Percentiles rank a stretch among this genome's conserved stretches.
Conservation (phyloP, 495 filamentous ascomycete species). For the Pyrenula massariospora region DNA sequence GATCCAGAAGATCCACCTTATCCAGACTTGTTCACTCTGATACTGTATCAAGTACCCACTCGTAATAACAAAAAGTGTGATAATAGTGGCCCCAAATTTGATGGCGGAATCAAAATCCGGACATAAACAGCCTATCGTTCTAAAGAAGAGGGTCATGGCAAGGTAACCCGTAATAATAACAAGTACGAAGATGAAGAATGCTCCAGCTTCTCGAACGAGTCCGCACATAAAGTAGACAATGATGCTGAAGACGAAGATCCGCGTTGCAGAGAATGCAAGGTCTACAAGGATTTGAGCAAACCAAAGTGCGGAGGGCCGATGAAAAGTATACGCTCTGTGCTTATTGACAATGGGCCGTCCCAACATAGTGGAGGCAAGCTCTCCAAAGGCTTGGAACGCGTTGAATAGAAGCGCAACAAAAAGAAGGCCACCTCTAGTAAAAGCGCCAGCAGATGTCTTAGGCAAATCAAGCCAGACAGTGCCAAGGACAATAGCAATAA, state of each 20-base stretch:
- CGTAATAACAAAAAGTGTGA: constrained; percentile 69
- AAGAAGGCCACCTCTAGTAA: constrained; percentile 64
- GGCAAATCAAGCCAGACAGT: constrained; percentile 65
- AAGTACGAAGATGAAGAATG: constrained; percentile 71
- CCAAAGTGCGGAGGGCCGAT: constrained; percentile 67
- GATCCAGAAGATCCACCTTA: constrained; percentile 73
- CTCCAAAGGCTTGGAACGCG: constrained; percentile 66
- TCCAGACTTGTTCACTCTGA: constrained; percentile 56
- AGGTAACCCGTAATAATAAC: constrained; percentile 60
- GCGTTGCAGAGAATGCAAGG: constrained; percentile 51
- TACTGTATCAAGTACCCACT: constrained; percentile 74
- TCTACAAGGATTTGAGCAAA: constrained; percentile 74
- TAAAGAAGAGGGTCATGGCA: constrained; percentile 70
- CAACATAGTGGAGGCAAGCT: constrained; percentile 59
- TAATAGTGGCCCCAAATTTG: constrained; percentile 63
- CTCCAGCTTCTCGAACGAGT: constrained; percentile 51
- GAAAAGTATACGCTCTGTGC: constrained; percentile 68
- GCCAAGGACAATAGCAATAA: constrained; percentile 66
- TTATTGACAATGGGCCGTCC: constrained; percentile 68
- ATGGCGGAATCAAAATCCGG: constrained; percentile 81
- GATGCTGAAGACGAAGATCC: constrained; percentile 59
- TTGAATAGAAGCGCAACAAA: constrained; percentile 72
- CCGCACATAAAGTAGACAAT: constrained; percentile 76
- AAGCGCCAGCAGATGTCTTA: constrained; percentile 55
- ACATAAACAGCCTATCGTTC: constrained; percentile 65